These are phyloP conservation scores for Diaporthe eres DNA, from an alignment of 2,329 filamentous ascomycete genomes.

Conservation along the genomic window DNA sequence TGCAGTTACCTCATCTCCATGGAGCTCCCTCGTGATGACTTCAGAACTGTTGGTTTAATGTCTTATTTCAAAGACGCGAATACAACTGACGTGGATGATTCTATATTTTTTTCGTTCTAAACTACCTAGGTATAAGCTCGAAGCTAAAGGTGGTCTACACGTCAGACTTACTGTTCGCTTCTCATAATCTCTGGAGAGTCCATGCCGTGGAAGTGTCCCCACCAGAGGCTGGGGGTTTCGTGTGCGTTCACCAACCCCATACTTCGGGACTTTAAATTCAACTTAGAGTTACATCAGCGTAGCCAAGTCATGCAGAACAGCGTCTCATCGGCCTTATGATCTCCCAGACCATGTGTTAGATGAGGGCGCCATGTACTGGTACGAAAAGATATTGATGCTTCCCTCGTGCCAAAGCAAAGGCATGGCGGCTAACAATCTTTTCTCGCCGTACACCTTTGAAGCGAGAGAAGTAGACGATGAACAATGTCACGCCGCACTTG, in stretches of 20 bases:
- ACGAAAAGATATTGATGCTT: neutral
- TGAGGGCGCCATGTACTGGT: neutral
- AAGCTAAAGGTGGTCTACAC: too few species aligned
- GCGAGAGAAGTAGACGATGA: neutral
- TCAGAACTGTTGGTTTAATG: neutral
- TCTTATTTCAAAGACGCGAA: too few species aligned
- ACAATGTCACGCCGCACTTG: neutral
- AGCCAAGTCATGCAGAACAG: neutral
- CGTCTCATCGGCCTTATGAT: neutral
- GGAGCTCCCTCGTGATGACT: neutral
- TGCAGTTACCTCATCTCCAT: neutral
- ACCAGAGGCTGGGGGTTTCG: neutral
- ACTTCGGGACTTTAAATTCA: neutral
- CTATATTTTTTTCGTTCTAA: too few species aligned
- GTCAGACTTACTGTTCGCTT: too few species aligned
- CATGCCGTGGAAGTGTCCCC: too few species aligned
- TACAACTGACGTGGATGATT: too few species aligned
- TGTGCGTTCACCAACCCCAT: neutral
- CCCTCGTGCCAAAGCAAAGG: neutral
- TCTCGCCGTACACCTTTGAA: neutral
- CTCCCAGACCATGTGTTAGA: neutral
- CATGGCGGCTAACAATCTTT: neutral
- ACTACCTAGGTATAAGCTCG: too few species aligned
- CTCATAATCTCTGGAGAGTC: too few species aligned
- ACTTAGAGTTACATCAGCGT: neutral